Evolutionary conservation across 371 early-diverging fungal genomes (phyloP), one percentile per base, ranked within the genome.

Genomic region (Apophysomyces ossiformis): DNA sequence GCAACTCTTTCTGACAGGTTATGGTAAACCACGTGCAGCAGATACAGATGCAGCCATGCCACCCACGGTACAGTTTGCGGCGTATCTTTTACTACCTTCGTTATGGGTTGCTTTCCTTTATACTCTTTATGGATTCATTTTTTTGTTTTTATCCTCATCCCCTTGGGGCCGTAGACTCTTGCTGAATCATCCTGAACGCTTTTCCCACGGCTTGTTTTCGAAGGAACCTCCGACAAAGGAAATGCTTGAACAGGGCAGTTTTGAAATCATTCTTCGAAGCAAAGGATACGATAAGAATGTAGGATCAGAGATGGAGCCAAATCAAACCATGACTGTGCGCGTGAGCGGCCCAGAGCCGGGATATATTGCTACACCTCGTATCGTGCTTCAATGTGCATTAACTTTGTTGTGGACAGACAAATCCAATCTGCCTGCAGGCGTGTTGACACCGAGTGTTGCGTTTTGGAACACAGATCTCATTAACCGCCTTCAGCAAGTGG

Each of bases 301-400:
- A n/a, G n/a, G 71, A n/a, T 41, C 35, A 7, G 60, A 41, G 5
- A 71, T 69, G 3, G 66, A 79, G 62, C 79, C 83, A 0, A 81
- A 87, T 61, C 71, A 72, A 15, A 57, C 69, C n/a, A 71, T 85
- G 38, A 78, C 78, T 5, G 82, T 82, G 1, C 77, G 78, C 15
- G 83, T 86, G 7, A 77, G 75, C 64, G 89, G 88, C 5, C 88
- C 87, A n/a, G 88, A 89, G 67, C 74, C 82, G 57, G 89, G 85
- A 9, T 87, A 89, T 72, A 78, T 82, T 36, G 84, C 86, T n/a
- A 89, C 89, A 2, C 86, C 87, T 58, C 82, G 83, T 36, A 76
- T 85, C 57, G 81, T 83, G 0, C 68, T 87, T 26, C 88, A 87
- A 67, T 81, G 83, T 41, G 87, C 87, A 18, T 69, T 85, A 44